Base-by-base conservation (phyloP, 1,284 basidiomycete species). In the Cutaneotrichosporon spelunceum region DNA sequence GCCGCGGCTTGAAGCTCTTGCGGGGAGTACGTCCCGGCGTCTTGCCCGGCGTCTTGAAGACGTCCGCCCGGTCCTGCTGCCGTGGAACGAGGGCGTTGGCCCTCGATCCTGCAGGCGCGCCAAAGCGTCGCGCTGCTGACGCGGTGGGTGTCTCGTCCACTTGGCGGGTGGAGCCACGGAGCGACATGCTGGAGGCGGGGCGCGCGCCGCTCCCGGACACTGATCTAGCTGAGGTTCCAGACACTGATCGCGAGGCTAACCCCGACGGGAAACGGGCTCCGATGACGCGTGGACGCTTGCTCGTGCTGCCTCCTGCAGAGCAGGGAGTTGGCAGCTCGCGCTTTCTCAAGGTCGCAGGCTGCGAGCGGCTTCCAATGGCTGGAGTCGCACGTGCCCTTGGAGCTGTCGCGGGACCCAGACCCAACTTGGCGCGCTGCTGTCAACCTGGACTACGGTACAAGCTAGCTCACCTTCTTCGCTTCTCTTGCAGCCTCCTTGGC, bases 401-500 rank as follows among this genome's bases (percentile, higher is more conserved):
- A 59, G 57, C 9, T 36, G 56, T 3, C 61, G 61, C 6, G 53
- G 68, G 55, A 56, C 70, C 65, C 61, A 62, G 53, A 7, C 61
- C 62, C 16, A 57, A 23, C 55, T 65, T 66, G 9, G 74, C 70
- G 23, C 69, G 64, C 72, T 76, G 56, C 2, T 27, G 44, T 62
- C 53, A 62, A 33, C 30, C 8, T 21, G 1, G 23, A 6, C 26
- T 16, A 14, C 24, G 14, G n/a, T 3, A 4, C 2, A 14, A 1
- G 11, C 23, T 2, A 70, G n/a, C 75, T 42, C 33, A 81, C 81
- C 77, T 79, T 80, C 75, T 83, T 86, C 73, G 89, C 91, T 78
- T 92, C 90, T 77, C 91, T 91, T 66, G 89, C 88, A 4, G 82
- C 79, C 49, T 80, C 74, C 70, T 80, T 85, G 0, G 83, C 84